Percentiles rank a stretch among this genome's conserved stretches.
These are phyloP conservation scores for Agastache rugosa DNA, from an alignment of 257 asterid genomes.

Conservation along the genomic window DNA sequence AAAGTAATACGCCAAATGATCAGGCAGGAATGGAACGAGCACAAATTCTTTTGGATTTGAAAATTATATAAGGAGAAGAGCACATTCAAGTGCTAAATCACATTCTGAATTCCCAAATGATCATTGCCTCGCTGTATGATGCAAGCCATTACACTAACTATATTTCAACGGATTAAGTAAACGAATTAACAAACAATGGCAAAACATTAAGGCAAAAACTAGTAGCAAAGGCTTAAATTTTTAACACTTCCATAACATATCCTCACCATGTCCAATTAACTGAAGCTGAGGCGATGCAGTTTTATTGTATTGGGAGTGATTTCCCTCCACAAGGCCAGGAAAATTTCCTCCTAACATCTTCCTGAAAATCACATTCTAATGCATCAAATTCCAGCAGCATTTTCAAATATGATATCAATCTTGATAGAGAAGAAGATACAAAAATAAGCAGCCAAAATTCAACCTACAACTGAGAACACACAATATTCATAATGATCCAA, in stretches of 20 bases:
- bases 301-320: slow-evolving; percentile 41
- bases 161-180: not conserved
- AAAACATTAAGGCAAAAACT: slow-evolving; percentile 13
- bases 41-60: not conserved
- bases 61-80: not conserved
- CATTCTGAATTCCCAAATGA: slow-evolving; percentile 12
- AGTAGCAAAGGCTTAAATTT: not conserved
- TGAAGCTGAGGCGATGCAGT: slow-evolving; percentile 55
- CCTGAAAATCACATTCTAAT: slow-evolving; percentile 45
- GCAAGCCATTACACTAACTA: not conserved
- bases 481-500: not conserved
- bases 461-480: not conserved
- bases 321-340: slow-evolving; percentile 47
- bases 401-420: slow-evolving; percentile 13
- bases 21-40: not conserved
- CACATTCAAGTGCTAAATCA: not conserved
- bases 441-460: not conserved
- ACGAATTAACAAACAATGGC: slow-evolving; percentile 4
- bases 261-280: slow-evolving; percentile 62
- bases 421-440: slow-evolving; percentile 26
- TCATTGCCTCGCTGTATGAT: not conserved
- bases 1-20: not conserved
- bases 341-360: slow-evolving; percentile 60
- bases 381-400: slow-evolving; percentile 38
- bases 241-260: slow-evolving; percentile 7